Base-by-base conservation (phyloP, 2,329 filamentous ascomycete species). In the Talaromyces sp. region DNA sequence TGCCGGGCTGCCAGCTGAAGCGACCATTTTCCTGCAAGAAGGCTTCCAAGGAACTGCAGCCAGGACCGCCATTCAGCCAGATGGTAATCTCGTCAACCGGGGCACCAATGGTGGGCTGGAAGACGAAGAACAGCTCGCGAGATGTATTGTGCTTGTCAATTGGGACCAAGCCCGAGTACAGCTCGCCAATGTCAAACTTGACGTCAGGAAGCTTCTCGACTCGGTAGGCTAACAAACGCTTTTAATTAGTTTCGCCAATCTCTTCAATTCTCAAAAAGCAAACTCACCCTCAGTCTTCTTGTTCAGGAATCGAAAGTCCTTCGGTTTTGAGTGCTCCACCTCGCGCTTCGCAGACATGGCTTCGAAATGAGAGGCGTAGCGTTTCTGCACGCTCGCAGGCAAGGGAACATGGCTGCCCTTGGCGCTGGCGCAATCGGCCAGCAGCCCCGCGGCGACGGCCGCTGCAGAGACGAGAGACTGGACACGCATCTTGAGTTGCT, bases 1-100 rank as follows among this genome's bases (percentile, higher is more conserved):
- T 92, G 35, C 90, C 90, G 12, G 84, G 80, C 69, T 88, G 83
- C 87, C 88, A 90, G 5, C 82, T 60, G 67, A 91, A 88, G 0
- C 89, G 88, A 0, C 90, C 89, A 66, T 91, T 92, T 66, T 93
- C 90, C 56, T 90, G 88, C 10, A 93, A 71, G 1, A 92, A 77
- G 8, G 88, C 89, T 65, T 86, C 81, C 7, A 91, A 79, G 1
- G 86, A 89, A 32, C 74, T 80, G 64, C 80, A 82, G 17, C 81
- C 80, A 19, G 80, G 81, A 3, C 81, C 81, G 31, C 85, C 85
- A 61, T 86, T 87, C 31, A 77, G 64, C 71, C 70, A 75, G 63
- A 76, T 74, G 3, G 74, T 75, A 26, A 76, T 66, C 57, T 79
- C 76, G 50, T 81, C 77, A 3, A 72, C 73, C 11, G 77, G 76